Evolutionary conservation across 495 filamentous ascomycete genomes (phyloP).

Genomic region (Aspergillus sparsus): DNA sequence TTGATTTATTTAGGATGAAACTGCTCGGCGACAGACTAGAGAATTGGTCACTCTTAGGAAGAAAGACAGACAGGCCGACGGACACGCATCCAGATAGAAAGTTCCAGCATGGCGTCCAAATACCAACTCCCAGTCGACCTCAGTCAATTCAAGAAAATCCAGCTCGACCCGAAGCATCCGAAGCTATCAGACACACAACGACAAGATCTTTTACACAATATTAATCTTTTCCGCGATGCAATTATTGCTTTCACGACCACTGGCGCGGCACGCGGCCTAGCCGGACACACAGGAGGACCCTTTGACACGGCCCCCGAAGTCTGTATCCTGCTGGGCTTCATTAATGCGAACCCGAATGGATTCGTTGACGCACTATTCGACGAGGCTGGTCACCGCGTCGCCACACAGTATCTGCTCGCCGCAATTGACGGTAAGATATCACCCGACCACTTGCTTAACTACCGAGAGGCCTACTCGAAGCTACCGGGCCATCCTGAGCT

Average conservation of each 20-base stretch:
- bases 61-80: no score
- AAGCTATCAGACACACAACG: slow-evolving; percentile 38
- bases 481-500: slow-evolving; percentile 45
- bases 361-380: slow-evolving; percentile 41
- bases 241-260: slow-evolving; percentile 44
- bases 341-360: slow-evolving; percentile 34
- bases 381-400: slow-evolving; percentile 44
- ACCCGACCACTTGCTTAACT: slow-evolving; percentile 42
- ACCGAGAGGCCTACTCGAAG: slow-evolving; percentile 43
- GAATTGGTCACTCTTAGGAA: no score
- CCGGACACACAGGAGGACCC: slow-evolving; percentile 45
- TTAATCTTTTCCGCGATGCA: slow-evolving; percentile 43
- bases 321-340: slow-evolving; percentile 40
- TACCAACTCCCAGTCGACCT: slow-evolving; percentile 41
- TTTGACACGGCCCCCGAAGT: slow-evolving; percentile 47
- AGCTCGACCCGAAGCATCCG: slow-evolving; percentile 36
- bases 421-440: slow-evolving; percentile 40
- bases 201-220: slow-evolving; percentile 39
- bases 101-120: slow-evolving; percentile 5
- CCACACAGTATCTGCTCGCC: slow-evolving; percentile 41
- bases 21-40: no score
- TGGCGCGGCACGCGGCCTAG: slow-evolving; percentile 39
- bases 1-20: no score
- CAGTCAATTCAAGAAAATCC: slow-evolving; percentile 41
- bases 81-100: no score